Evolutionary conservation across 345 rosid species (phyloP).

Genomic region (Euphorbia peplus): DNA sequence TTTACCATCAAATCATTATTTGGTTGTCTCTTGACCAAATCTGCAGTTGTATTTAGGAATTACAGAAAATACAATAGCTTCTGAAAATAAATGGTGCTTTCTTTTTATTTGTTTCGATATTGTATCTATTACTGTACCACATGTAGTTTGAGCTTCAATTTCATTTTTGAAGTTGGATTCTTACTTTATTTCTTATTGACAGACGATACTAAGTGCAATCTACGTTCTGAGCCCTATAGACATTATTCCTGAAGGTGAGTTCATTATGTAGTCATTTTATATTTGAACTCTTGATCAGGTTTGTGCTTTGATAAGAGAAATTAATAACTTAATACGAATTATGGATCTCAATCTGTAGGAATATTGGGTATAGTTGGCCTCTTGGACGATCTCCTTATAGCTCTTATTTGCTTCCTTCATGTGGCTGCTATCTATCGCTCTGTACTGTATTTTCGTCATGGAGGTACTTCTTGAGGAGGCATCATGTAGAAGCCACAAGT

Average conservation of each 20-base stretch:
- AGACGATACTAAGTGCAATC: conserved; percentile 62
- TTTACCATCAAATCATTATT: no score
- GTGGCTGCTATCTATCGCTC: conserved; percentile 86
- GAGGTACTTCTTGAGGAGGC: conserved; percentile 32
- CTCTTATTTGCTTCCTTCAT: conserved; percentile 64
- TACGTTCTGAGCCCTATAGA: conserved; percentile 87
- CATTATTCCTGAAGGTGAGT: conserved; percentile 82
- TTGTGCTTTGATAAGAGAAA: not conserved
- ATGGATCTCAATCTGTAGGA: conserved; percentile 32
- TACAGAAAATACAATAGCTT: not conserved
- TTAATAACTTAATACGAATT: not conserved
- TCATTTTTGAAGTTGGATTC: not conserved
- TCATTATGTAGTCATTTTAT: not conserved
- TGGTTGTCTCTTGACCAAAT: no score
- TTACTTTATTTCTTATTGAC: conserved; percentile 20
- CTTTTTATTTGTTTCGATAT: not conserved
- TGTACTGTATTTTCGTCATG: conserved; percentile 70
- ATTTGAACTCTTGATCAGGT: not conserved
- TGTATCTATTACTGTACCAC: not conserved
- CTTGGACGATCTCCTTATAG: conserved; percentile 71
- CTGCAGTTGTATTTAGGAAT: no score
- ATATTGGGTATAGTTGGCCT: conserved; percentile 73
- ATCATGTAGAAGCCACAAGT: not conserved
- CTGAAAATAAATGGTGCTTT: not conserved
- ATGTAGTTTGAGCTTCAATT: not conserved